phyloP scores from a whole-genome alignment of 257 asterid species.

The Lantana camara region DNA sequence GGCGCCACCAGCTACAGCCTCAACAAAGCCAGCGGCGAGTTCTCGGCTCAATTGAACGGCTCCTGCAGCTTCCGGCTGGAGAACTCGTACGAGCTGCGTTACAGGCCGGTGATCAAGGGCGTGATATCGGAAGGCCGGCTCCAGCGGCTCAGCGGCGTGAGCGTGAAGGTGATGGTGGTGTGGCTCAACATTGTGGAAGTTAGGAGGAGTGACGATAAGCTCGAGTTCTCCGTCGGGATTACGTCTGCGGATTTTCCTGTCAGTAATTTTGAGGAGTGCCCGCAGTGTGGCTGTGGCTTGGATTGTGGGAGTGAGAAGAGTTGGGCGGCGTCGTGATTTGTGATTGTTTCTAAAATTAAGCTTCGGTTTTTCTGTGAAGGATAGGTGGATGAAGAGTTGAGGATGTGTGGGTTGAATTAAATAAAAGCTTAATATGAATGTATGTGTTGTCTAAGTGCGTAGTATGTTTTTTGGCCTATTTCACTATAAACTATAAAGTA shows the following conservation, averaged over 20 bases:
- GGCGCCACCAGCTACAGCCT: constrained; percentile 51
- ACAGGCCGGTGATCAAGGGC: constrained; percentile 41
- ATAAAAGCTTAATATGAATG: too few relatives aligned
- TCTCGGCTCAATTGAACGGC: constrained; percentile 41
- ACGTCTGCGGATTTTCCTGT: constrained; percentile 42
- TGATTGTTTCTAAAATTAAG: too few relatives aligned
- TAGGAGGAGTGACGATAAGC: constrained; percentile 26
- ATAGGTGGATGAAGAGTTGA: too few relatives aligned
- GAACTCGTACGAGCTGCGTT: constrained; percentile 38
- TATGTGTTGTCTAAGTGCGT: too few relatives aligned
- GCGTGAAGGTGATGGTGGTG: constrained; percentile 44
- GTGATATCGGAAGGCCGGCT: constrained; percentile 36
- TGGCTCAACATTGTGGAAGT: constrained; percentile 56
- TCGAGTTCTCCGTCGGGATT: constrained; percentile 53
- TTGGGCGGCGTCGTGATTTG: constrained; percentile 2
- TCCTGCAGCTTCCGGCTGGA: constrained; percentile 47
- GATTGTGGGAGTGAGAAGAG: constrained; percentile 21
- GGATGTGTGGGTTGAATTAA: too few relatives aligned
- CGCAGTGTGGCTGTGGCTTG: constrained; percentile 66
- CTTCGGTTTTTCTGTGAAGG: too few relatives aligned
- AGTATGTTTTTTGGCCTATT: too few relatives aligned
- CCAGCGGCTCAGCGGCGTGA: constrained; percentile 40
- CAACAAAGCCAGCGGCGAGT: constrained; percentile 38
- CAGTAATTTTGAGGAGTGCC: constrained; percentile 40
- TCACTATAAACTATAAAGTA: too few relatives aligned